Evolutionary conservation across 495 filamentous ascomycete species (phyloP), one percentile per base, ranked within the genome.

Genomic region (Pseudevernia furfuracea): DNA sequence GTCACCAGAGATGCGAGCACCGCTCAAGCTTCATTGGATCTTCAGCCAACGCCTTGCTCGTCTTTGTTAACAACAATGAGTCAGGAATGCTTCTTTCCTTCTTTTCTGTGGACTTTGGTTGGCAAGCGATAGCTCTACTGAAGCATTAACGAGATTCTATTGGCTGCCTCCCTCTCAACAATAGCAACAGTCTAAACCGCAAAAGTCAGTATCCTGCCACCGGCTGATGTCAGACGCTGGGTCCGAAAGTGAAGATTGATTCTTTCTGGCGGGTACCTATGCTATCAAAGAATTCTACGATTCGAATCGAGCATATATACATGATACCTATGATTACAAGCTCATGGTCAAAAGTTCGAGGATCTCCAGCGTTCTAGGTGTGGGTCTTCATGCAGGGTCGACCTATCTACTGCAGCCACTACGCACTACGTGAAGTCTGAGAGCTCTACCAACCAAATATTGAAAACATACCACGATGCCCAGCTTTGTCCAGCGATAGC

Each of bases 371-470:
- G 57, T 59, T 59, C 57, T 59, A 28, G 57, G 57, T 59, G 36
- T 38, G 39, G 57, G 57, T 59, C 57, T 38, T 59, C 21, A 59
- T 59, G 57, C 57, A 59, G 57, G 57, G 36, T 59, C 17, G 34
- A 41, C 10, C 52, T 55, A 19, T 55, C 52, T 55, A 55, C 52
- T 55, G 52, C 52, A 55, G 30, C 52, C 52, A 55, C 0, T 5
- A 34, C 30, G 28, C 3, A 55, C 28, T 32, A 55, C 30, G 21
- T 11, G 14, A 34, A 32, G n/a, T n/a, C n/a, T n/a, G n/a, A n/a
- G n/a, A n/a, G n/a, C 17, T 23, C 30, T 34, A 55, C 52, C 52
- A 55, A 55, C 52, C 52, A 55, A 7, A 55, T 10, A 2, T 12
- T 34, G 28, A 15, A 12, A 12, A 53, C 36, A 21, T 34, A 32